Evolutionary conservation across 441 rosid genomes (phyloP).

Genomic region (Erysimum cheiri): DNA sequence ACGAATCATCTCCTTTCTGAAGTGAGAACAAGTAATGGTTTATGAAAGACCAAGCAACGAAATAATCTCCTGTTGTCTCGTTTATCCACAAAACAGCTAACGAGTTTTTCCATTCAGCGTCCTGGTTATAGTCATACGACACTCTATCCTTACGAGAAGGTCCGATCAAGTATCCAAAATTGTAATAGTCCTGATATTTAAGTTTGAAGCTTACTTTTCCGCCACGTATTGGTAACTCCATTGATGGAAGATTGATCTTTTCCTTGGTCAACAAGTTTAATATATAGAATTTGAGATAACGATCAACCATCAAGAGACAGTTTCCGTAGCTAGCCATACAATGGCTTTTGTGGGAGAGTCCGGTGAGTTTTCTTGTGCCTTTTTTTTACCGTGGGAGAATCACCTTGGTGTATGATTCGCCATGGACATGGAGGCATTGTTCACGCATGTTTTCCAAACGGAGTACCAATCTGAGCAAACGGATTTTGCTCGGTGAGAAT

Average conservation of each 20-base stretch:
- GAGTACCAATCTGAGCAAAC: slow-evolving; percentile 26
- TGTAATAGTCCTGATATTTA: not conserved
- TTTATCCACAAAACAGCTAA: slow-evolving; percentile 24
- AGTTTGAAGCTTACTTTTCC: not conserved
- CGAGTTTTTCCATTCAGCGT: slow-evolving; percentile 1
- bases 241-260: slow-evolving; percentile 26
- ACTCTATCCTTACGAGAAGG: not conserved
- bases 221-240: not conserved
- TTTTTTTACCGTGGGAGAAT: not conserved
- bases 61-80: slow-evolving; percentile 11
- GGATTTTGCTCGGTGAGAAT: slow-evolving; percentile 25
- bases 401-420: slow-evolving; percentile 27
- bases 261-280: not conserved
- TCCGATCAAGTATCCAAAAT: not conserved
- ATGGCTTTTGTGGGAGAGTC: not conserved
- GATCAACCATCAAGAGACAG: not conserved
- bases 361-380: not conserved
- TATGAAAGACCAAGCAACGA: slow-evolving; percentile 15
- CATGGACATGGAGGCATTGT: not conserved
- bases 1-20: slow-evolving; percentile 3
- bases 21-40: slow-evolving; percentile 10
- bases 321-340: slow-evolving; percentile 17
- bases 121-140: not conserved
- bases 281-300: not conserved
- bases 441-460: slow-evolving; percentile 17